Evolutionary conservation across 2,329 filamentous ascomycete species (phyloP).

Genomic region (Tetracladium maxilliforme): DNA sequence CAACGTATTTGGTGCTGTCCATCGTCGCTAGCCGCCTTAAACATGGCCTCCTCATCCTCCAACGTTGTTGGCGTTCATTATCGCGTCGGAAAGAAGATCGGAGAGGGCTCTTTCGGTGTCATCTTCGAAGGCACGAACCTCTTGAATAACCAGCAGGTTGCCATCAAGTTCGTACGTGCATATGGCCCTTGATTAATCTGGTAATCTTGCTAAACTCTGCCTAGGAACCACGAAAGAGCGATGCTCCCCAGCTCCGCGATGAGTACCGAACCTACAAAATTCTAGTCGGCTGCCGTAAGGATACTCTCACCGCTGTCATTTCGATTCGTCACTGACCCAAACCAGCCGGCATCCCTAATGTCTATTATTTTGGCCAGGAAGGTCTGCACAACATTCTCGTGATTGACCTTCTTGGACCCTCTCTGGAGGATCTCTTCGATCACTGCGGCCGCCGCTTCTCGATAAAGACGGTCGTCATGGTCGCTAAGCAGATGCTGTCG

Average conservation of each 20-base stretch:
- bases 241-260: slow-evolving; percentile 93
- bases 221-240: slow-evolving; percentile 97
- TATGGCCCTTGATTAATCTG: too few species aligned
- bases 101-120: slow-evolving; percentile 95
- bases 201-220: too few species aligned
- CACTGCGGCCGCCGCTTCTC: slow-evolving; percentile 91
- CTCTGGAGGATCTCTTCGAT: slow-evolving; percentile 92
- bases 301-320: slow-evolving; percentile 5
- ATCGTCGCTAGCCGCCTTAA: slow-evolving; percentile 1
- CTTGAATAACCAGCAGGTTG: slow-evolving; percentile 96
- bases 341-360: slow-evolving; percentile 91
- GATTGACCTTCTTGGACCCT: slow-evolving; percentile 89
- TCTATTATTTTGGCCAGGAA: slow-evolving; percentile 98
- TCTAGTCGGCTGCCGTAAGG: slow-evolving; percentile 95
- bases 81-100: slow-evolving; percentile 97
- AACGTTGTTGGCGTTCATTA: slow-evolving; percentile 99
- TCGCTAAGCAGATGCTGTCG: slow-evolving; percentile 97
- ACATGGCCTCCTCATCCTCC: slow-evolving; percentile 76
- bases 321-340: slow-evolving; percentile 15
- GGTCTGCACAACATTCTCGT: slow-evolving; percentile 98
- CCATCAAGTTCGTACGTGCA: slow-evolving; percentile 88
- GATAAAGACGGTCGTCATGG: slow-evolving; percentile 98
- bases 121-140: slow-evolving; percentile 98
- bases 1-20: slow-evolving; percentile 4
- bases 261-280: slow-evolving; percentile 99